Conservation (phyloP, 148 eudicot species). For the Talinum fruticosum region DNA sequence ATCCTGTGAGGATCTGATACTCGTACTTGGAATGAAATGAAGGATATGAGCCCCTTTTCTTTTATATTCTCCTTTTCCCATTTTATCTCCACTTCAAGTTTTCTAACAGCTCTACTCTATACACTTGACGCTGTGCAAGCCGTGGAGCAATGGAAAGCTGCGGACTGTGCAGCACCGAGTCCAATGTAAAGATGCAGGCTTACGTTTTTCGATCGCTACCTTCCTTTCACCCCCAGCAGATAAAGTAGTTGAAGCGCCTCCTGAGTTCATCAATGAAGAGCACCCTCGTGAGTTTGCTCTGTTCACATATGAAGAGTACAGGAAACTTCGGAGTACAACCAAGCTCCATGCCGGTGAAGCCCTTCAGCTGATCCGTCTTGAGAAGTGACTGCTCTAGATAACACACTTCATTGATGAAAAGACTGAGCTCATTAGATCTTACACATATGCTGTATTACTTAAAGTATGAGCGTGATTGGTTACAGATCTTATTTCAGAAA, state of each 20-base stretch:
- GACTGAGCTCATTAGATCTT: not conserved
- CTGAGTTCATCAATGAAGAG: constrained; percentile 38
- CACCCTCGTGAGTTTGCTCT: constrained; percentile 51
- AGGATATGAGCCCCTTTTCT: not conserved
- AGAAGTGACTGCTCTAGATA: not conserved
- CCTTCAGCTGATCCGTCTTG: constrained; percentile 37
- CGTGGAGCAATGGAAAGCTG: constrained; percentile 75
- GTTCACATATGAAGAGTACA: constrained; percentile 44
- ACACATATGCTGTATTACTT: not conserved
- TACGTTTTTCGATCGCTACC: constrained; percentile 53
- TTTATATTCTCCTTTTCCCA: not conserved
- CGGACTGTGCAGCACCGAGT: constrained; percentile 58
- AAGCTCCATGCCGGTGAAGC: constrained; percentile 52
- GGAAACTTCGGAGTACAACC: constrained; percentile 36
- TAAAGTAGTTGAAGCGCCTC: constrained; percentile 41
- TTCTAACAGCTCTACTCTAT: too few species aligned
- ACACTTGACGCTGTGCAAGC: constrained; percentile 23
- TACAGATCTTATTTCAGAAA: not conserved
- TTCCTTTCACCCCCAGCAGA: constrained; percentile 59
- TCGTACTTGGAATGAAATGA: too few species aligned
- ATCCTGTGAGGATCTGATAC: too few species aligned
- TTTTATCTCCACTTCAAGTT: too few species aligned
- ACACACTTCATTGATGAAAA: not conserved
- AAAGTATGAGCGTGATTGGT: not conserved
- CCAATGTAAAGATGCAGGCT: constrained; percentile 46